Base-by-base conservation (phyloP, 768 basidiomycete genomes). In the Collybia mongolica region DNA sequence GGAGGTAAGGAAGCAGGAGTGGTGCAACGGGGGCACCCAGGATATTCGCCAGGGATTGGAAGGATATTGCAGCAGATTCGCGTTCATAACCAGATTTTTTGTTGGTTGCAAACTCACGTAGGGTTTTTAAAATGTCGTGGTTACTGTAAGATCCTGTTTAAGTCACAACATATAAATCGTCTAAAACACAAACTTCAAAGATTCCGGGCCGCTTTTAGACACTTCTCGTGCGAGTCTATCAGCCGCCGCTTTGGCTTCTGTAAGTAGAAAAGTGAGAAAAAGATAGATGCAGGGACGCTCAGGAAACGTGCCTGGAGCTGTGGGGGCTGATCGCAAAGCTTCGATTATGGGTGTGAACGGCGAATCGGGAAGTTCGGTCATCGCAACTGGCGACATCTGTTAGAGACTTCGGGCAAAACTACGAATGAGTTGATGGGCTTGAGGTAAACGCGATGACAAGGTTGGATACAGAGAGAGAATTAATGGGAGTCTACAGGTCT, bases 11-110 rank as follows among this genome's bases (percentile, higher is more conserved):
- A 12, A 97, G 74, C 29, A 97, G 74, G 45, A 90, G 68, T 15
- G 93, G 91, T 35, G 82, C 90, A 48, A 75, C 70, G 5, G 89
- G 69, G 18, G 83, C 69, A 24, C 94, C 94, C 20, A 93, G 76
- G 47, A 83, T 74, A 39, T 70, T 73, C 43, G 88, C 80, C 19
- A 95, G 67, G 6, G 90, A 88, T 52, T 87, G 85, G 63, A 88
- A 88, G 6, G 80, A 91, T 53, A 93, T 82, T 41, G 87, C 86
- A 36, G 87, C 85, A 28, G 90, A 90, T 73, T 94, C 93, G 52
- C 92, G 86, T 66, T 93, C 92, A 63, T 81, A 91, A 46, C 90
- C 90, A 23, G 86, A 90, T 72, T 92, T 92, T 69, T 90, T 90
- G 68, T 92, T 91, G 52, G 80, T 79, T 24, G 86, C 88, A 65